Evolutionary conservation across 805 yeast species (phyloP), one percentile per base, ranked within the genome.

Genomic region (Nakazawaea ernobii): DNA sequence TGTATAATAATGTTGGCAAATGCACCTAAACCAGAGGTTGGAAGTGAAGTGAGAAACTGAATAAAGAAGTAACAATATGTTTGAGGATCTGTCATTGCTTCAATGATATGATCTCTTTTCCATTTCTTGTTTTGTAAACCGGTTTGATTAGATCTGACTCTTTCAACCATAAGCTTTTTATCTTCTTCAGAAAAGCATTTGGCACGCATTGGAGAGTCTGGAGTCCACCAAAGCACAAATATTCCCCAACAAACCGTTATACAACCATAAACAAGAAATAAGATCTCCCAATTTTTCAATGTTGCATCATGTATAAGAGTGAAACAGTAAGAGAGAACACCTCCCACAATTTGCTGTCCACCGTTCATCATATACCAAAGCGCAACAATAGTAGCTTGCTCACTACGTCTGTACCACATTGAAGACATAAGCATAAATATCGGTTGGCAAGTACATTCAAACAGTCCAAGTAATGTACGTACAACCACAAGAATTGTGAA

Each of bases 241-340:
- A 70, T 50, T 6, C 53, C 52, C 30, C 56, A 36, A 24, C 58
- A 43, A 17, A 73, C 28, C 17, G 79, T 63, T 0, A 86, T 77
- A 39, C 78, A 58, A 9, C 79, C 74, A 41, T 86, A 88, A 44
- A 75, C 69, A 43, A 80, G 73, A 32, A 72, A 74, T 48, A 80
- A 71, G 15, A 81, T 56, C 53, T 75, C 73, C 85, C 86, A 83
- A 9, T 65, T 62, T 2, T 57, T 58, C 15, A 68, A 50, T 2
- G 57, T 33, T 8, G 61, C 37, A 13, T 59, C 54, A 7, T 50
- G 48, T 53, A 60, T 56, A 33, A 55, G 57, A 10, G 61, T 63
- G 38, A 65, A 55, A 48, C 66, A 65, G 42, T 61, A 64, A 7
- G 67, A 65, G 39, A 66, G 54, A 7, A 59, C 48, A 48, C 62